A percentile compares a stretch with the other conserved stretches of the same genome.
Conservation (phyloP, 208 protist species). For the Leishmania martiniquensis region DNA sequence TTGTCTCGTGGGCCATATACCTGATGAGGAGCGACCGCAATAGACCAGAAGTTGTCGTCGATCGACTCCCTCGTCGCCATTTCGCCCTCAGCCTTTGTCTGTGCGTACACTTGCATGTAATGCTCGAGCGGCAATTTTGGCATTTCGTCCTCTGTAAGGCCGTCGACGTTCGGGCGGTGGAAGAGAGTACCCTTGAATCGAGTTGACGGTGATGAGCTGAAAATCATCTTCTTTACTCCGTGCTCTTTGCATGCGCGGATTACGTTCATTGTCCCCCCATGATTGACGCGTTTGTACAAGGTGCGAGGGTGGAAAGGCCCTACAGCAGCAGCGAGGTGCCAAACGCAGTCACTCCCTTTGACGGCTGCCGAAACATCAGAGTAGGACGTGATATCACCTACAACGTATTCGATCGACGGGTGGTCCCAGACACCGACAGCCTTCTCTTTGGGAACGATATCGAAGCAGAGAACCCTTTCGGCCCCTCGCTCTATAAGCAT, state of each 20-base stretch:
- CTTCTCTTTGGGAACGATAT: constrained; percentile 89
- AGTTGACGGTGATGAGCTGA: constrained; percentile 95
- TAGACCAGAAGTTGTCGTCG: constrained; percentile 85
- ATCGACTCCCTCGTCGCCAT: constrained; percentile 82
- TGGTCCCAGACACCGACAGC: constrained; percentile 76
- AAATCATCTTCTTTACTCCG: constrained; percentile 92
- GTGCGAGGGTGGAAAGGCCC: constrained; percentile 93
- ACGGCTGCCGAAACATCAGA: constrained; percentile 74
- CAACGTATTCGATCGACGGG: constrained; percentile 89
- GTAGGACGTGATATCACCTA: constrained; percentile 90
- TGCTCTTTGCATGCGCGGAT: constrained; percentile 92
- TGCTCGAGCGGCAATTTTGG: constrained; percentile 78
- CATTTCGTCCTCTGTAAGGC: constrained; percentile 92
- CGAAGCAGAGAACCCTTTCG: constrained; percentile 89
- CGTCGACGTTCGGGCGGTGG: constrained; percentile 91
- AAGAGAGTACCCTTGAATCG: constrained; percentile 92
- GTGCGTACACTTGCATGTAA: constrained; percentile 95
- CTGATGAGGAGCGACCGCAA: constrained; percentile 94
- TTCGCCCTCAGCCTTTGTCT: constrained; percentile 94
- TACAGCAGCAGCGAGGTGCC: constrained; percentile 94
- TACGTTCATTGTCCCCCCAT: constrained; percentile 93
- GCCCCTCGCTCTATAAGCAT: constrained; percentile 96
- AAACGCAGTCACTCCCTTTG: constrained; percentile 93
- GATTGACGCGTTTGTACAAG: constrained; percentile 93
- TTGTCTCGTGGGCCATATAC: constrained; percentile 96